Evolutionary conservation across 1,284 basidiomycete genomes (phyloP).

Genomic region (Heterobasidion parviporum): DNA sequence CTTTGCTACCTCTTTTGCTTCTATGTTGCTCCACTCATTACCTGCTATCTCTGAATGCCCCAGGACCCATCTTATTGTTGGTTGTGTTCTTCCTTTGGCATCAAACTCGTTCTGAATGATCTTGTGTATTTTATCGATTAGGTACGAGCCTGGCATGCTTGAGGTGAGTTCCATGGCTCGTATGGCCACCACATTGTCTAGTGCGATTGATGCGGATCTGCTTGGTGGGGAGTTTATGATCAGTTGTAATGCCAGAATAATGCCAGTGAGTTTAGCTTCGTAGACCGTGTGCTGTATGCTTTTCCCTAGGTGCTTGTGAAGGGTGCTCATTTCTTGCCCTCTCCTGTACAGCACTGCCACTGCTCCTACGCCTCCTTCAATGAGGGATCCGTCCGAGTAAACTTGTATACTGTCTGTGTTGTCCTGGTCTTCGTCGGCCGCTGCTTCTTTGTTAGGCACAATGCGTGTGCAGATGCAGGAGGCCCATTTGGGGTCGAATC

Average conservation of each 20-base stretch:
- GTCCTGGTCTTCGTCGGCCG: background rate
- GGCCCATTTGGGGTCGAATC: background rate
- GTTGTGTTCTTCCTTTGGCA: background rate
- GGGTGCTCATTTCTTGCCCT: background rate
- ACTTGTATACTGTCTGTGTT: background rate
- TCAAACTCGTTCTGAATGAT: background rate
- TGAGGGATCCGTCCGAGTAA: conserved; percentile 1
- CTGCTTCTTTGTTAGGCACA: background rate
- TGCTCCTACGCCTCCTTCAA: background rate
- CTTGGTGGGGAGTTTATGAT: background rate
- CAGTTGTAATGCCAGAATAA: background rate
- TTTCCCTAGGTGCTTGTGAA: background rate
- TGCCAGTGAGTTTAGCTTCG: background rate
- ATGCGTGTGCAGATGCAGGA: background rate
- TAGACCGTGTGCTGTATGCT: background rate
- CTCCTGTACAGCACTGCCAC: background rate
- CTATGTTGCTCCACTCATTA: background rate
- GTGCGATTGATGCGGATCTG: background rate
- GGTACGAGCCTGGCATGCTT: background rate
- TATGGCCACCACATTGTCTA: background rate
- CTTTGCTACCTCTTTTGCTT: background rate
- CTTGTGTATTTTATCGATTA: background rate
- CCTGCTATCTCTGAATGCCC: background rate
- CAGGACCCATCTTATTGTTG: background rate
- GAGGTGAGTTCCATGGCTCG: background rate